Evolutionary conservation across 2,329 filamentous ascomycete species (phyloP), one percentile per base, ranked within the genome.

Genomic region (Metarhizium anisopliae): DNA sequence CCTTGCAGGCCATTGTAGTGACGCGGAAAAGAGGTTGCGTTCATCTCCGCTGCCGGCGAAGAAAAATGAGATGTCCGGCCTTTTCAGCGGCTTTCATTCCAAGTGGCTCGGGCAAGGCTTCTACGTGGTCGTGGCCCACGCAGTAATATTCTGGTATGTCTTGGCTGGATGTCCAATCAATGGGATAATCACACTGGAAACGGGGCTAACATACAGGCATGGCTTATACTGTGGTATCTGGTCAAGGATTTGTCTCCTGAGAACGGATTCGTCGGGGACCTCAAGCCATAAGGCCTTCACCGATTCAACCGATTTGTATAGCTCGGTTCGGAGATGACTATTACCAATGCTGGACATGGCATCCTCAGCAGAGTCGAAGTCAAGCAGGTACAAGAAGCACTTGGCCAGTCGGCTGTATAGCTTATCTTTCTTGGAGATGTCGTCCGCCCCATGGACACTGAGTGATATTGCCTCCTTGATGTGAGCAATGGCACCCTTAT

Each of bases 31-130:
- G 30, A 64, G 36, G 36, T 64, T 57, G 6, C 62, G 60, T 16
- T 55, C 63, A 50, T 66, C 63, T 11, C 64, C 64, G 52, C 58
- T 60, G 20, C 64, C 61, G 25, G 60, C 63, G 50, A 65, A 60
- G 38, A 66, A 54, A n/a, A 63, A 57, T 4, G 59, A 54, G 2
- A 65, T 20, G 20, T 60, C 51, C 5, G 7, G 11, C 2, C 18
- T 52, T 42, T 30, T 32, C n/a, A 4, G 50, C 7, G 13, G 13
- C 30, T 40, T n/a, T 38, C 4, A 11, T 25, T 51, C 35, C 50
- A 18, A 51, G 18, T 18, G 10, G 32, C 50, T 51, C 50, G n/a
- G 43, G 11, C 43, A 18, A 47, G n/a, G 18, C 3, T 20, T 47
- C 43, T 5, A 11, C 16, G 4, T 20, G 16, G 43, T 47, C 43